These are phyloP conservation scores for Bipolaris cookei DNA, from an alignment of 2,329 filamentous ascomycete genomes.

Conservation along the genomic window DNA sequence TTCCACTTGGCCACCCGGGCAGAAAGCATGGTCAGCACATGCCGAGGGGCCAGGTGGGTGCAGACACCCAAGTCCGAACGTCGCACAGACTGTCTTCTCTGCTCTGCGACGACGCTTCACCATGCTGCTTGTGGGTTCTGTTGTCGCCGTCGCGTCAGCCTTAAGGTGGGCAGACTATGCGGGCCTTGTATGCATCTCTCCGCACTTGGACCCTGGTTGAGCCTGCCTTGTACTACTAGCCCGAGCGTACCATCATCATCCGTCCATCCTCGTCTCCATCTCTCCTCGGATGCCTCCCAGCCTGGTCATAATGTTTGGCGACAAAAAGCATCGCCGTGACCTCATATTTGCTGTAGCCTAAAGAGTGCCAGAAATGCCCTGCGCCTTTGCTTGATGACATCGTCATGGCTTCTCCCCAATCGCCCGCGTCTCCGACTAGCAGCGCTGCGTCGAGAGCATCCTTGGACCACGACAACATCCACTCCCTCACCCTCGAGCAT, in stretches of 20 bases:
- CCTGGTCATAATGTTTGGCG: conserved; percentile 1
- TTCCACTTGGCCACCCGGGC: conserved; percentile 3
- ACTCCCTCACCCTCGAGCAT: conserved; percentile 67
- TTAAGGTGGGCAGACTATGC: neutral
- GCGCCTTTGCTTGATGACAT: neutral
- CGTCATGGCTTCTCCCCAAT: conserved; percentile 48
- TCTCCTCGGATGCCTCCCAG: neutral
- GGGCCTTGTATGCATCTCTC: neutral
- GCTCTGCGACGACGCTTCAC: neutral
- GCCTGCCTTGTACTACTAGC: neutral
- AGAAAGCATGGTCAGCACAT: neutral
- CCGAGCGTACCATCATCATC: neutral
- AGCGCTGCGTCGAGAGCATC: conserved; percentile 42
- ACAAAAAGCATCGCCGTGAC: neutral
- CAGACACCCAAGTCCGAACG: neutral
- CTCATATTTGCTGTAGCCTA: neutral
- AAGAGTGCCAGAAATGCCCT: neutral
- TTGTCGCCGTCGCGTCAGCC: neutral
- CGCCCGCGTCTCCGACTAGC: conserved; percentile 49
- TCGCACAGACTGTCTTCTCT: neutral
- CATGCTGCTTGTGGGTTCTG: neutral
- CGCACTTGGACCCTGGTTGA: conserved; percentile 1
- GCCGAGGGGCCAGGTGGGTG: neutral
- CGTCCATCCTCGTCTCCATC: neutral
- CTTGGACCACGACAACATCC: conserved; percentile 36